Evolutionary conservation across 306 rosid species (phyloP).

Genomic region (Gillenia trifoliata): DNA sequence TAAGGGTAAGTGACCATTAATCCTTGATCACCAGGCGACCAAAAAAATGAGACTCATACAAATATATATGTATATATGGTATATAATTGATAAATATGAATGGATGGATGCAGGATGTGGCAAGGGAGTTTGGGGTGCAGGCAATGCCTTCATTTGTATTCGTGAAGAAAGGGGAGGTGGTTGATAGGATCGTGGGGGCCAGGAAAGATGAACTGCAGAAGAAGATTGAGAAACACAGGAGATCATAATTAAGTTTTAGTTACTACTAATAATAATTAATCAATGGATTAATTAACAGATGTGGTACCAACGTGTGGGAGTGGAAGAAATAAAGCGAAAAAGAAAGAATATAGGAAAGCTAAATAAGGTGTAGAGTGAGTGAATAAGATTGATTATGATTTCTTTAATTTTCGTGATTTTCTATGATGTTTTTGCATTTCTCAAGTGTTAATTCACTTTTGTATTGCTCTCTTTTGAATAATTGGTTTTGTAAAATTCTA

Average conservation of each 20-base stretch:
- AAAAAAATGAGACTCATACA: neutral
- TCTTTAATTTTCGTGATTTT: neutral
- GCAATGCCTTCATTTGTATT: conserved; percentile 71
- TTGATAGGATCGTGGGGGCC: conserved; percentile 57
- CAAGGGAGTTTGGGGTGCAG: conserved; percentile 47
- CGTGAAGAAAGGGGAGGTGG: conserved; percentile 49
- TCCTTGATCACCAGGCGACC: neutral
- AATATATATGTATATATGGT: neutral
- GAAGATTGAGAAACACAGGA: conserved; percentile 57
- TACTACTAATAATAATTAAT: neutral
- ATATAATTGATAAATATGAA: too few species aligned
- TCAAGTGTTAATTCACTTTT: neutral
- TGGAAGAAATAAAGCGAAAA: too few species aligned
- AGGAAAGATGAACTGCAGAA: conserved; percentile 60
- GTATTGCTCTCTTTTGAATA: too few species aligned
- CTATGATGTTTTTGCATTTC: neutral
- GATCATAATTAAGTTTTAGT: neutral
- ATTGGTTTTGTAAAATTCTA: too few species aligned
- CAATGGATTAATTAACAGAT: too few species aligned
- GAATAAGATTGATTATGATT: neutral
- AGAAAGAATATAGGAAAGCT: too few species aligned
- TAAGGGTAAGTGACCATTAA: neutral
- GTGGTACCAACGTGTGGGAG: neutral
- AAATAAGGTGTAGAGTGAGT: neutral
- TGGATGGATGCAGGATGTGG: conserved; percentile 51